phyloP scores from a whole-genome alignment of 2,329 filamentous ascomycete genomes.

The Colletotrichum chlorophyti region DNA sequence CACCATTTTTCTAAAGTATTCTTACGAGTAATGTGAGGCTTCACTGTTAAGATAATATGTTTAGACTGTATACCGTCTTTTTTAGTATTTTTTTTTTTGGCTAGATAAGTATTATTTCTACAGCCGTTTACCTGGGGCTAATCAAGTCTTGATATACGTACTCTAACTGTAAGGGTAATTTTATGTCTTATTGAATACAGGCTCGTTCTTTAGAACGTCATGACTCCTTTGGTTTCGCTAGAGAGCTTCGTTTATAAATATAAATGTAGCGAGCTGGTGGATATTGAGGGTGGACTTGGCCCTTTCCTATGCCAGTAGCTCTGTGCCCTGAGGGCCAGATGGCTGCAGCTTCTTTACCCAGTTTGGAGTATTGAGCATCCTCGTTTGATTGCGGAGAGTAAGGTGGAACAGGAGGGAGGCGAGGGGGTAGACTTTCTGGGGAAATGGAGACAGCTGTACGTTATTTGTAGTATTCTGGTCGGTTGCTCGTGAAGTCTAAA shows the following conservation, averaged over 20 bases:
- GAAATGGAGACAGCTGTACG: not conserved
- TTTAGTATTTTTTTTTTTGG: too few relatives aligned
- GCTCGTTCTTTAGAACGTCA: slow-evolving; percentile 69
- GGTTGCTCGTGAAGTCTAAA: slow-evolving; percentile 13
- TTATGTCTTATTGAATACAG: slow-evolving; percentile 78
- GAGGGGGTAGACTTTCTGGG: too few relatives aligned
- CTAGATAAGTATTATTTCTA: too few relatives aligned
- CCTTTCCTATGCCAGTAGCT: slow-evolving; percentile 74
- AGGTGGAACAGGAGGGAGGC: not conserved
- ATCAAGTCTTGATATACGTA: slow-evolving; percentile 71
- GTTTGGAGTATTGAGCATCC: slow-evolving; percentile 32
- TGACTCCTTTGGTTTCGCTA: slow-evolving; percentile 67
- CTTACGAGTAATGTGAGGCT: too few relatives aligned
- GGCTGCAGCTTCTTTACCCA: slow-evolving; percentile 38
- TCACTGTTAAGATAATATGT: too few relatives aligned
- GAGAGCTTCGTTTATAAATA: slow-evolving; percentile 72
- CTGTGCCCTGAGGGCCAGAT: slow-evolving; percentile 70
- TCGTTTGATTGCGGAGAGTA: slow-evolving; percentile 1
- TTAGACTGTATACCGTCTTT: too few relatives aligned
- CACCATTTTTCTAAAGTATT: too few relatives aligned
- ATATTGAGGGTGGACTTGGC: slow-evolving; percentile 71
- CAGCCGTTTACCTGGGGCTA: slow-evolving; percentile 74
- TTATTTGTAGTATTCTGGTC: slow-evolving; percentile 7
- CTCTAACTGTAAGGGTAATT: slow-evolving; percentile 77
- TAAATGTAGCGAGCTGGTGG: slow-evolving; percentile 69